Evolutionary conservation across 1,284 basidiomycete genomes (phyloP), one percentile per base, ranked within the genome.

Genomic region (Sanghuangporus baumii): DNA sequence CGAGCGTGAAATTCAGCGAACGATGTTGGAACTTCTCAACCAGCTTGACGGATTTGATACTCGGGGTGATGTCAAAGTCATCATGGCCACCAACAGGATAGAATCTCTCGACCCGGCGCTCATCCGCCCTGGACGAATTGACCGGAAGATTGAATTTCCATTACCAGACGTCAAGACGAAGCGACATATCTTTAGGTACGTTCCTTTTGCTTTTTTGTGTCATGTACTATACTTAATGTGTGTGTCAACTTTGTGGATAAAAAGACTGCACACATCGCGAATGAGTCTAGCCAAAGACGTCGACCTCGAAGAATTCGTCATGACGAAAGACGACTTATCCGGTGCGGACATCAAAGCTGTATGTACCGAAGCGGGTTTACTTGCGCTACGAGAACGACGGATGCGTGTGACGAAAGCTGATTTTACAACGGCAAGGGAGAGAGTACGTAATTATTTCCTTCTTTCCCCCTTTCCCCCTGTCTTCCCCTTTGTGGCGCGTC

Each of bases 41-140:
- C 97, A 99, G 76, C 84, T 99, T 51, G 97, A 99, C 72, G 97
- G 97, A 46, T 99, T 99, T 77, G 97, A 99, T 74, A 95, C 94
- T n/a, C 87, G 96, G 64, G 95, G 96, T 37, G 96, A 99, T 73
- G 96, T 99, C 67, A 99, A 99, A 78, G 96, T 98, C 69, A 94
- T 94, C 73, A 91, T 92, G 89, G 93, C 93, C 26, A 94, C 91
- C 43, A 96, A 96, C 78, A 87, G 85, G 77, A 98, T 99, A 68
- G 95, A 98, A 73, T 88, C 91, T 2, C 84, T 99, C 51, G 96
- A 99, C 75, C 96, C 96, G 54, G 96, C 96, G 18, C 86, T 99
- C 61, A 97, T 98, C 71, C 92, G 97, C 65, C 96, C 97, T 2
- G 97, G 97, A 59, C 94, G 97, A 72, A 98, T 99, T 69, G 97